Conservation (phyloP, 2,329 filamentous ascomycete genomes). For the Pseudogymnoascus sp. region DNA sequence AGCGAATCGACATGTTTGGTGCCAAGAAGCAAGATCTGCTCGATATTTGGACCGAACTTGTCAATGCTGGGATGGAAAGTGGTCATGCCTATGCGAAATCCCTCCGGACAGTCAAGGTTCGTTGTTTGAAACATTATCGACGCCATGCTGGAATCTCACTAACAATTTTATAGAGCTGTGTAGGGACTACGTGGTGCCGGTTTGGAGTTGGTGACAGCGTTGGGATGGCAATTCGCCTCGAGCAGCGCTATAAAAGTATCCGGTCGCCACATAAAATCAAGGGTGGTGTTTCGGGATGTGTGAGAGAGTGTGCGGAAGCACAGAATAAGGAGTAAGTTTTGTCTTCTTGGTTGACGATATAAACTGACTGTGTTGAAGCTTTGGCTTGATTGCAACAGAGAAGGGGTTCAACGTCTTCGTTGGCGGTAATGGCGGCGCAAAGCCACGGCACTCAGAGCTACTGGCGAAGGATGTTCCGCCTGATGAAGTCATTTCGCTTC, state of each 20-base stretch:
- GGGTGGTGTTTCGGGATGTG: conserved; percentile 80
- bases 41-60: conserved; percentile 70
- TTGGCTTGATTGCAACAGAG: conserved; percentile 83
- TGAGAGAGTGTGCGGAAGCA: conserved; percentile 87
- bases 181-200: conserved; percentile 84
- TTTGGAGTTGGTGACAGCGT: conserved; percentile 86
- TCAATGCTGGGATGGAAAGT: conserved; percentile 80
- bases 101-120: conserved; percentile 67
- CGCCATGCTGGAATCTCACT: neutral
- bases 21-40: conserved; percentile 80
- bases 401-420: conserved; percentile 93
- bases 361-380: conserved; percentile 38
- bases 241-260: conserved; percentile 88
- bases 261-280: conserved; percentile 87
- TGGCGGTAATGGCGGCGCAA: conserved; percentile 80
- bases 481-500: conserved; percentile 70
- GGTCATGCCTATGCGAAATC: conserved; percentile 89
- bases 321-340: conserved; percentile 73
- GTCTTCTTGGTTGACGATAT: neutral
- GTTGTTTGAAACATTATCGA: neutral
- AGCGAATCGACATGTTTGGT: conserved; percentile 89
- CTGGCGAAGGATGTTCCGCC: conserved; percentile 80
- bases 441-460: conserved; percentile 72
- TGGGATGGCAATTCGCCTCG: conserved; percentile 77
- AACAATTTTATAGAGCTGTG: conserved; percentile 49